Evolutionary conservation across 345 rosid species (phyloP).

Genomic region (Salix arbutifolia): DNA sequence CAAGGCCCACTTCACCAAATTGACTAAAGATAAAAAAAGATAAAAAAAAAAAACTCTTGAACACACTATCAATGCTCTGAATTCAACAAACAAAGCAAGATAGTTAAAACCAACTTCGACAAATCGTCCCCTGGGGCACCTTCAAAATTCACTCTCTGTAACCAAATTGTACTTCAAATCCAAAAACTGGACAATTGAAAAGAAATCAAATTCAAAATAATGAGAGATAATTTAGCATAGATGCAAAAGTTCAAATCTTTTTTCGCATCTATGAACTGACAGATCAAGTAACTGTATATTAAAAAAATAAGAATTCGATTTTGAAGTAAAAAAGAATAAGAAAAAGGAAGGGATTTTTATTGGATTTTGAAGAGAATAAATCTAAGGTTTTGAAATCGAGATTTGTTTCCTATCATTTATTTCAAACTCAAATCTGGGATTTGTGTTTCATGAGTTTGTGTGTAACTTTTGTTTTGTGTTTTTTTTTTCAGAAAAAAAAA

Average conservation of each 20-base stretch:
- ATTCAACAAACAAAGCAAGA: background rate
- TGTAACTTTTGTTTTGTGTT: background rate
- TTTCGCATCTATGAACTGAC: background rate
- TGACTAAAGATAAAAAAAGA: background rate
- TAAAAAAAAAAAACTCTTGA: background rate
- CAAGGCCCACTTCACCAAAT: constrained; percentile 11
- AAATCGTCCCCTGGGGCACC: constrained; percentile 17
- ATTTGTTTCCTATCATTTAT: background rate
- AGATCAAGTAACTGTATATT: background rate
- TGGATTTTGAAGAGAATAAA: constrained; percentile 15
- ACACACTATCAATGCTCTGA: background rate
- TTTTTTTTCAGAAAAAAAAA: background rate
- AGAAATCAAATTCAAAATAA: background rate
- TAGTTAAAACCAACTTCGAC: constrained; percentile 7
- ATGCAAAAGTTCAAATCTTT: background rate
- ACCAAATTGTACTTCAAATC: constrained; percentile 8
- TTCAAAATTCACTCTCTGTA: background rate
- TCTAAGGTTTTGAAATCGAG: constrained; percentile 17
- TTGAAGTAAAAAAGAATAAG: background rate
- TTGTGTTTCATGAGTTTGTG: background rate
- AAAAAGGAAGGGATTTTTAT: background rate
- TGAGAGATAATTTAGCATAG: background rate
- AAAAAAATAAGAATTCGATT: background rate
- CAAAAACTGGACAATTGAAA: background rate
- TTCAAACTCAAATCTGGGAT: constrained; percentile 4